A percentile compares a stretch with the other conserved stretches of the same genome.
phyloP scores from a whole-genome alignment of 371 early-diverging fungal genomes.

The Mortierella sp. region DNA sequence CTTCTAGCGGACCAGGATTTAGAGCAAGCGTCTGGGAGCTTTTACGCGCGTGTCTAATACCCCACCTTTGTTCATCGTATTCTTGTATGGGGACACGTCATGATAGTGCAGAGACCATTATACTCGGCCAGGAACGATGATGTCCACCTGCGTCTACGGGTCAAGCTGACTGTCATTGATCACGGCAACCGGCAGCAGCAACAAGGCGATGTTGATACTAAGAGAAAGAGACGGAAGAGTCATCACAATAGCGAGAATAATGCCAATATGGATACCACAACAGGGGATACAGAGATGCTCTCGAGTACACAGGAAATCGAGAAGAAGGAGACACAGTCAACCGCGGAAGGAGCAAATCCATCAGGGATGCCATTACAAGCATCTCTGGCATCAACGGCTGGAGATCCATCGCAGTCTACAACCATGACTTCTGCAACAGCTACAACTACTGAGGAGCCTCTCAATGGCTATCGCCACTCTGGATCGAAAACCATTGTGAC shows the following conservation, averaged over 20 bases:
- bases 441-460: too few relatives aligned
- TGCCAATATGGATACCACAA: neutral
- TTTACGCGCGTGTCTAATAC: too few relatives aligned
- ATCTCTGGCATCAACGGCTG: neutral
- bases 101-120: constrained; percentile 37
- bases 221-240: constrained; percentile 15
- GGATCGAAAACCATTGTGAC: constrained; percentile 29
- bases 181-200: constrained; percentile 9
- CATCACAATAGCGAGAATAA: neutral
- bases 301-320: constrained; percentile 6
- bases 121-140: constrained; percentile 53
- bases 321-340: neutral
- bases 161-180: constrained; percentile 34
- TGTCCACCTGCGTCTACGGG: constrained; percentile 42
- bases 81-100: neutral
- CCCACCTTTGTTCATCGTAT: neutral
- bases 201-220: neutral
- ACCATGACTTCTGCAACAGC: neutral
- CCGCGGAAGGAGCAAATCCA: neutral
- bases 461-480: neutral
- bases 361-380: neutral
- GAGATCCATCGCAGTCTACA: neutral
- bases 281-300: constrained; percentile 13
- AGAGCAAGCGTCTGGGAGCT: too few relatives aligned
- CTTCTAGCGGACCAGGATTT: too few relatives aligned